phyloP scores from a whole-genome alignment of 1,284 basidiomycete species.

The Cryptococcus deneoformans region DNA sequence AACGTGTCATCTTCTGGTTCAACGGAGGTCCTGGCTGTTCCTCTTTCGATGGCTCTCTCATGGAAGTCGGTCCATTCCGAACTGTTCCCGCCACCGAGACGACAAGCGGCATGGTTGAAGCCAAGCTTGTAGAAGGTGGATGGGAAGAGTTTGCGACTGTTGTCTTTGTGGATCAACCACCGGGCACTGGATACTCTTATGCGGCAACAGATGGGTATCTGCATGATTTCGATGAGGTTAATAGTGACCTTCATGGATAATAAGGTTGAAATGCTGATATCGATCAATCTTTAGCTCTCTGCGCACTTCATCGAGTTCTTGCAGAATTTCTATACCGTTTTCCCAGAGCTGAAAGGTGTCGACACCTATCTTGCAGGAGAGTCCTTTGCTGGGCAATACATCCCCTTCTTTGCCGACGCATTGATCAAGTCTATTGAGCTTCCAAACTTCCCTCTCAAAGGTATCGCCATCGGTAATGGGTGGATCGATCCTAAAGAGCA shows the following conservation, averaged over 20 bases:
- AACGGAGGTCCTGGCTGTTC: constrained; percentile 97
- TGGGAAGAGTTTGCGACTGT: constrained; percentile 99
- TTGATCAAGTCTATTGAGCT: constrained; percentile 63
- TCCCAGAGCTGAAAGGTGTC: constrained; percentile 78
- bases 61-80: constrained; percentile 95
- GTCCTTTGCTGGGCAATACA: constrained; percentile 98
- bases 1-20: constrained; percentile 93
- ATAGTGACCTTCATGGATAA: too few species aligned
- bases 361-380: constrained; percentile 93
- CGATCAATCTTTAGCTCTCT: constrained; percentile 59
- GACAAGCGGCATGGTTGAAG: constrained; percentile 61
- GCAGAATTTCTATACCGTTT: constrained; percentile 80
- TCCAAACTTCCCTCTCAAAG: constrained; percentile 61
- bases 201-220: constrained; percentile 81
- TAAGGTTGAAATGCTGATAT: too few species aligned
- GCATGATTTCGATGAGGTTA: constrained; percentile 69
- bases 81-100: constrained; percentile 52
- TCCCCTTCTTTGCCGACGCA: constrained; percentile 89
- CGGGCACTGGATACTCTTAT: constrained; percentile 92
- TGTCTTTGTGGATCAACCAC: constrained; percentile 96
- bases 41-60: constrained; percentile 94
- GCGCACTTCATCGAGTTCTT: constrained; percentile 81
- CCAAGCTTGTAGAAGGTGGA: constrained; percentile 78
- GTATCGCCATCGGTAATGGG: constrained; percentile 92
- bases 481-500: constrained; percentile 91